A percentile compares a stretch with the other conserved stretches of the same genome.
Evolutionary conservation across 805 yeast genomes (phyloP).

Genomic region (Pichia cabralensis): DNA sequence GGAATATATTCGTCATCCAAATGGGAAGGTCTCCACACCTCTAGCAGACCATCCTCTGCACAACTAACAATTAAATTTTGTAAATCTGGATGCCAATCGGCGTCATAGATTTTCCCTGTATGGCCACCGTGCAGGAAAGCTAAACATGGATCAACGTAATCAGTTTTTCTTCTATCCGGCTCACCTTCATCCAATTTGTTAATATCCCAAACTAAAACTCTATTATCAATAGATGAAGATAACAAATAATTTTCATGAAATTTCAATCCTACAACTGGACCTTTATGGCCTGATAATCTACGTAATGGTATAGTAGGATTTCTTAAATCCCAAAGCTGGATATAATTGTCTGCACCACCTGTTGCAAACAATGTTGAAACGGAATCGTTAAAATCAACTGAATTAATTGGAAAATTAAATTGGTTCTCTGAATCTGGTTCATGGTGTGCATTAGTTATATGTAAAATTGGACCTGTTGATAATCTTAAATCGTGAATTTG

Average conservation of each 20-base stretch:
- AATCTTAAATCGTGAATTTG: slow-evolving; percentile 51
- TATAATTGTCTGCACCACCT: slow-evolving; percentile 68
- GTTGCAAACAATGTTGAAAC: slow-evolving; percentile 52
- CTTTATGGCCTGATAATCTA: slow-evolving; percentile 57
- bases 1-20: slow-evolving; percentile 30
- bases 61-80: slow-evolving; percentile 53
- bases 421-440: slow-evolving; percentile 29
- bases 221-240: slow-evolving; percentile 53
- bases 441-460: slow-evolving; percentile 38
- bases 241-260: slow-evolving; percentile 40
- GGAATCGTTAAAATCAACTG: slow-evolving; percentile 55
- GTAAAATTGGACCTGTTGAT: slow-evolving; percentile 32
- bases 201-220: slow-evolving; percentile 71
- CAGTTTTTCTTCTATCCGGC: slow-evolving; percentile 41
- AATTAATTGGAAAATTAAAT: slow-evolving; percentile 34
- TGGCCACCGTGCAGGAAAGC: slow-evolving; percentile 83
- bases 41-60: slow-evolving; percentile 68
- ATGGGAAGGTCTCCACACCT: slow-evolving; percentile 64
- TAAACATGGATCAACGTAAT: slow-evolving; percentile 67
- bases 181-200: slow-evolving; percentile 46
- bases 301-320: slow-evolving; percentile 49
- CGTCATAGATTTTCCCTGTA: slow-evolving; percentile 55
- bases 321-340: slow-evolving; percentile 68
- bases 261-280: slow-evolving; percentile 43
- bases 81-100: slow-evolving; percentile 55